These are phyloP conservation scores for Fusarium pilosicola DNA, from an alignment of 2,329 filamentous ascomycete genomes.

Conservation along the genomic window DNA sequence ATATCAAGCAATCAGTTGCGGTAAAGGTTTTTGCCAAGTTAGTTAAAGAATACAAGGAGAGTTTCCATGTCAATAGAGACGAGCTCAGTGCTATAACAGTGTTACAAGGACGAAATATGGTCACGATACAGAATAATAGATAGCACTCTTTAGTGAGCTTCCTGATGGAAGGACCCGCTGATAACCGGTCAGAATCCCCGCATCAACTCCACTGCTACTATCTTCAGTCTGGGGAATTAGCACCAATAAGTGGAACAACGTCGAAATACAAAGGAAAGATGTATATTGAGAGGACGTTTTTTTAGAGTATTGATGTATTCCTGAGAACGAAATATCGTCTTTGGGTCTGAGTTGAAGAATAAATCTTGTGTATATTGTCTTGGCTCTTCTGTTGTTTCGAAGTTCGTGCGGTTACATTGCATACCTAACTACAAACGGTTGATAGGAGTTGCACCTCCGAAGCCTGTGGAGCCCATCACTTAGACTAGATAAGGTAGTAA, in stretches of 20 bases:
- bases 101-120: not conserved
- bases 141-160: not conserved
- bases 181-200: slow-evolving; percentile 31
- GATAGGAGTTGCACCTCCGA: slow-evolving; percentile 1
- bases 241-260: not conserved
- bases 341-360: not conserved
- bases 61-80: not conserved
- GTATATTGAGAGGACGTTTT: not conserved
- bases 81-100: not conserved
- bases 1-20: not conserved
- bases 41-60: not conserved
- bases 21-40: not conserved
- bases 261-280: not conserved
- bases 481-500: not conserved
- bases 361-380: not conserved
- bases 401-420: not conserved
- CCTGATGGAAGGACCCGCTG: slow-evolving; percentile 27
- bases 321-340: not conserved
- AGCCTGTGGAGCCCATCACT: not conserved
- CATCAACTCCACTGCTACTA: slow-evolving; percentile 21
- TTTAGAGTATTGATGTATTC: not conserved
- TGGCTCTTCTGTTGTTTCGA: not conserved
- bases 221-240: slow-evolving; percentile 9
- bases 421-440: not conserved
- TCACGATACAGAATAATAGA: slow-evolving; percentile 7